Evolutionary conservation across 345 rosid species (phyloP), one percentile per base, ranked within the genome.

Genomic region (Cardiospermum halicacabum): DNA sequence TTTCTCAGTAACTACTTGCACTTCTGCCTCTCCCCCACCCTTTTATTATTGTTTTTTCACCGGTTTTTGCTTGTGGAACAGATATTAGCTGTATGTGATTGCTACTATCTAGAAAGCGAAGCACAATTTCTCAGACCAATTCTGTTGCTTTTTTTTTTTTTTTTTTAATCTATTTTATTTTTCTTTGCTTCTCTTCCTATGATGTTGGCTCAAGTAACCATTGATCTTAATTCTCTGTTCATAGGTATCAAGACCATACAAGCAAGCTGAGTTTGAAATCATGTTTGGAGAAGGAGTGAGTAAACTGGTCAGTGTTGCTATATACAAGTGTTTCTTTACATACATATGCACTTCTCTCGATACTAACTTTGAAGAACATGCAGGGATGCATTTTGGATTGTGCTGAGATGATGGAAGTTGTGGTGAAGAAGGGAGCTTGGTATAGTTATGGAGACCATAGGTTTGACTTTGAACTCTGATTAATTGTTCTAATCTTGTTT

Each of bases 231-330:
- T 18, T 50, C 13, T 49, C 36, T 65, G 56, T 69, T 70, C 65
- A 45, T 67, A 93, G 97, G 98, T 93, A 39, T 93, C 96, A 53
- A 85, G 97, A 73, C 97, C 96, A 22, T 93, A 93, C 82, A 90
- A 81, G 75, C 96, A 88, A 84, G 98, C 98, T 16, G 98, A 93
- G 75, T 88, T 93, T 31, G 96, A 93, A 75, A 93, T 93, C 69
- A 83, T 89, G 68, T 93, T 89, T 15, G 98, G 98, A 53, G 96
- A 88, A 84, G 98, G 98, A 75, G 96, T 89, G 60, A 78, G 94
- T 75, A 86, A 88, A 79, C 83, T 89, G 97, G 98, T 93, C 65
- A 56, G 86, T 75, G 49, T 69, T 75, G 47, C 61, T 37, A 37
- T 37, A 32, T 10, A 11, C 27, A 31, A 27, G 26, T 40, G 65